Base-by-base conservation (phyloP, 805 yeast species). In the Cyberlindnera xylosilytica region DNA sequence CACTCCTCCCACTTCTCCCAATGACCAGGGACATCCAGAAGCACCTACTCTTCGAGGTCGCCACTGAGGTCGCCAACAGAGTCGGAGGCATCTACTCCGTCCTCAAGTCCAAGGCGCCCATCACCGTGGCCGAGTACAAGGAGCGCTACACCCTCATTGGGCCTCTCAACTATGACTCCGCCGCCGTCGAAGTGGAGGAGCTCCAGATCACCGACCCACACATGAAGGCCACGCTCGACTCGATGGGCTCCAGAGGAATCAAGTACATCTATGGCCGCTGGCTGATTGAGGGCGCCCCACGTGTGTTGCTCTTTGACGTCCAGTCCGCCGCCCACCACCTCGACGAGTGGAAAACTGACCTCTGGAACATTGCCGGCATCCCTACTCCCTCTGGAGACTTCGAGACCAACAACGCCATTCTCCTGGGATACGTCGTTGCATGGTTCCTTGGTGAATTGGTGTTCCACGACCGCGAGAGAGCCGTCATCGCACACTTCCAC, bases 51-150 rank as follows among this genome's bases (percentile, higher is more conserved):
- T 89, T 91, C 59, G 99, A 91, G 69, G 84, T 87, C 34, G 96
- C 98, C 48, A 91, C 99, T 2, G 99, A 91, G 63, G 97, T 91
- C 39, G 98, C 98, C 57, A 90, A 93, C 70, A 75, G 95, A 57
- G 98, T 91, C 18, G 99, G 99, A 38, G 99, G 99, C 28, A 91
- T 91, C 63, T 91, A 91, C 69, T 90, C 98, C 6, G 99, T 91
- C 39, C 75, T 91, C 59, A 93, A 93, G 64, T 87, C 97, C 10
- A 91, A 91, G 66, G 97, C 97, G 7, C 97, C 97, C 8, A 89
- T 90, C 46, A 91, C 99, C 8, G 91, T 86, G 39, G 89, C 95
- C 31, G 97, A 91, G 65, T 93, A 89, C 66, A 78, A 86, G 50
- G 87, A 84, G 54, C 74, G 96, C 42, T 91, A 91, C 67, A 80